Evolutionary conservation across 139 green algal species (phyloP).

Genomic region (Micromonas pusilla): DNA sequence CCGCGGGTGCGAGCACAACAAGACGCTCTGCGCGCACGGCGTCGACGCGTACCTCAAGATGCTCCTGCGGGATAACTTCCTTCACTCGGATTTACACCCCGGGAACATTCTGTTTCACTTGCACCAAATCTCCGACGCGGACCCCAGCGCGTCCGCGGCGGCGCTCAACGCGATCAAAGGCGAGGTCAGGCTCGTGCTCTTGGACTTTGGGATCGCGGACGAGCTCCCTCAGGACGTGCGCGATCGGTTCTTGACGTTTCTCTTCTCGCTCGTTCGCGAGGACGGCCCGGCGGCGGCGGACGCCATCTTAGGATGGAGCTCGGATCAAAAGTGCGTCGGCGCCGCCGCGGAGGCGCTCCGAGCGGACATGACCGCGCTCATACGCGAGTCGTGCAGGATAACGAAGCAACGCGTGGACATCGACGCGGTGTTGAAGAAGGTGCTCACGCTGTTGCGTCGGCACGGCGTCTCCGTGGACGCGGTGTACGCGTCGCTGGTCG

Average conservation of each 20-base stretch:
- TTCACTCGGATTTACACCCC: constrained; percentile 39
- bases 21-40: constrained; percentile 49
- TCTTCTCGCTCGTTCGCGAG: constrained; percentile 59
- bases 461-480: constrained; percentile 74
- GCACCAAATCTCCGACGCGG: background rate
- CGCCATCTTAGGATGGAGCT: constrained; percentile 36
- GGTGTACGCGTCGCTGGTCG: constrained; percentile 72
- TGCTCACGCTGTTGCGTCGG: constrained; percentile 40
- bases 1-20: constrained; percentile 7
- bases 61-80: constrained; percentile 38
- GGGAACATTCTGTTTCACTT: constrained; percentile 42
- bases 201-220: constrained; percentile 43
- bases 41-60: constrained; percentile 35
- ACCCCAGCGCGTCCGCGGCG: background rate
- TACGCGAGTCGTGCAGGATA: constrained; percentile 51
- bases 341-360: constrained; percentile 50
- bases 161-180: background rate
- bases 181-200: constrained; percentile 28
- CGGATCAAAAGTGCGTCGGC: constrained; percentile 51
- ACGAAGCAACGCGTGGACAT: constrained; percentile 61
- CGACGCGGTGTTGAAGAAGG: constrained; percentile 65
- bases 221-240: constrained; percentile 65
- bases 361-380: constrained; percentile 60
- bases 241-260: constrained; percentile 80
- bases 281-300: constrained; percentile 54